These are phyloP conservation scores for Lactarius psammicola DNA, from an alignment of 768 basidiomycete genomes.

Conservation along the genomic window DNA sequence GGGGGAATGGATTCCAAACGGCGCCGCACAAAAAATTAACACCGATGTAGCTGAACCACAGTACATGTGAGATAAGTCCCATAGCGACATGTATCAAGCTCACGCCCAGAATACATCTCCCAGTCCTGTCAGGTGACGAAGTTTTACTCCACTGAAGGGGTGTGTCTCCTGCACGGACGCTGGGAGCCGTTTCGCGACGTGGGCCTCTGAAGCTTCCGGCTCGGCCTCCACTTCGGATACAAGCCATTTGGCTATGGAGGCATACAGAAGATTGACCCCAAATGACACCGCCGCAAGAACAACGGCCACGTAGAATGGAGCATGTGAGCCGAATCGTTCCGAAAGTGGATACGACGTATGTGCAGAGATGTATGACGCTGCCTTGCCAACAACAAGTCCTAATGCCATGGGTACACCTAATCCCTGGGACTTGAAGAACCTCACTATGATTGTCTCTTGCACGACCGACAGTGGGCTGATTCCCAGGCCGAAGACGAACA, in stretches of 20 bases:
- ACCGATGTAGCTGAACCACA: slow-evolving; percentile 59
- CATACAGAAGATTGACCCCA: slow-evolving; percentile 64
- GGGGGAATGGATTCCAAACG: slow-evolving; percentile 76
- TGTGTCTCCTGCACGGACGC: slow-evolving; percentile 39
- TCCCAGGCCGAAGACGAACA: slow-evolving; percentile 79
- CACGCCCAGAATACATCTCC: slow-evolving; percentile 81
- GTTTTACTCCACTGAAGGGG: slow-evolving; percentile 46
- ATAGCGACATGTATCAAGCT: slow-evolving; percentile 29
- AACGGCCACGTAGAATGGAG: slow-evolving; percentile 72
- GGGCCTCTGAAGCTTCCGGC: slow-evolving; percentile 62
- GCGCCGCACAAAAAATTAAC: slow-evolving; percentile 74
- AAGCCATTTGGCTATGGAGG: slow-evolving; percentile 62
- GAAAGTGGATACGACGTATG: slow-evolving; percentile 76
- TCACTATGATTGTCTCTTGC: slow-evolving; percentile 82
- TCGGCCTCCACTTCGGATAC: slow-evolving; percentile 58
- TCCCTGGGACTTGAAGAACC: slow-evolving; percentile 74
- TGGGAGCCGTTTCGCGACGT: slow-evolving; percentile 48
- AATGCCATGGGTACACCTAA: slow-evolving; percentile 76
- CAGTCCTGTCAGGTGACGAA: slow-evolving; percentile 59
- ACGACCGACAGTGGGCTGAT: slow-evolving; percentile 78
- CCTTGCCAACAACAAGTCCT: slow-evolving; percentile 82
- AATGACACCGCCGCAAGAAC: slow-evolving; percentile 65
- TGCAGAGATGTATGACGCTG: slow-evolving; percentile 71
- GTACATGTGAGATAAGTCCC: slow-evolving; percentile 11
- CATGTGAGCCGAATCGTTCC: slow-evolving; percentile 60